A percentile compares a stretch with the other conserved stretches of the same genome.
Conservation (phyloP, 1,284 basidiomycete genomes). For the Apiotrichum porosum region DNA sequence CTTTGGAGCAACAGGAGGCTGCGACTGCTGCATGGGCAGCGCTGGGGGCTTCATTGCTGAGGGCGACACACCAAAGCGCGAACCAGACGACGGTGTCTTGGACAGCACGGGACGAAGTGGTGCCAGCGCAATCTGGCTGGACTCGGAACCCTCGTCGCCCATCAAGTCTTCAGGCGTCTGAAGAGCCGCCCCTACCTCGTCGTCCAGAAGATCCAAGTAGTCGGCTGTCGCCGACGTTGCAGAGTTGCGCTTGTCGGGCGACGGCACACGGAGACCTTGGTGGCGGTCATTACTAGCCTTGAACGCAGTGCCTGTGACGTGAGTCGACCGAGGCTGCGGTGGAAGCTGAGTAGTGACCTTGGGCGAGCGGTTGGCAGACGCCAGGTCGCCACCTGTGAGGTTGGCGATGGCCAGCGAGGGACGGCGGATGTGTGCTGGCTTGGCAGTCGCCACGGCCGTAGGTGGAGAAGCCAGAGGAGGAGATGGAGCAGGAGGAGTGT, state of each 20-base stretch:
- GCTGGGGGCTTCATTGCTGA: too few species aligned
- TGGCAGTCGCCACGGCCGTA: not conserved
- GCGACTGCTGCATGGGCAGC: slow-evolving; percentile 2
- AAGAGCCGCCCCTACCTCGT: slow-evolving; percentile 2
- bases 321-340: slow-evolving; percentile 40
- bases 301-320: slow-evolving; percentile 49
- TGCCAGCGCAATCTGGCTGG: slow-evolving; percentile 1
- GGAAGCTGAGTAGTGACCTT: not conserved
- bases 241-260: not conserved
- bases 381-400: slow-evolving; percentile 36
- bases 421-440: slow-evolving; percentile 7
- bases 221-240: slow-evolving; percentile 11
- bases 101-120: slow-evolving; percentile 10
- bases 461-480: too few species aligned
- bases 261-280: not conserved
- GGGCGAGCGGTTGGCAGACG: not conserved
- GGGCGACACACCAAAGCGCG: slow-evolving; percentile 7
- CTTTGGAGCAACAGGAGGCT: slow-evolving; percentile 9
- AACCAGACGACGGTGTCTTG: slow-evolving; percentile 3
- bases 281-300: slow-evolving; percentile 14
- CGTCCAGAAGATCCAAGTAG: slow-evolving; percentile 13
- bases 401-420: slow-evolving; percentile 33
- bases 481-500: too few species aligned
- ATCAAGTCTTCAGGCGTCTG: slow-evolving; percentile 5
- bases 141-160: slow-evolving; percentile 12